phyloP scores from a whole-genome alignment of 192 early-diverging fungal species.

The Coemansia sp. region DNA sequence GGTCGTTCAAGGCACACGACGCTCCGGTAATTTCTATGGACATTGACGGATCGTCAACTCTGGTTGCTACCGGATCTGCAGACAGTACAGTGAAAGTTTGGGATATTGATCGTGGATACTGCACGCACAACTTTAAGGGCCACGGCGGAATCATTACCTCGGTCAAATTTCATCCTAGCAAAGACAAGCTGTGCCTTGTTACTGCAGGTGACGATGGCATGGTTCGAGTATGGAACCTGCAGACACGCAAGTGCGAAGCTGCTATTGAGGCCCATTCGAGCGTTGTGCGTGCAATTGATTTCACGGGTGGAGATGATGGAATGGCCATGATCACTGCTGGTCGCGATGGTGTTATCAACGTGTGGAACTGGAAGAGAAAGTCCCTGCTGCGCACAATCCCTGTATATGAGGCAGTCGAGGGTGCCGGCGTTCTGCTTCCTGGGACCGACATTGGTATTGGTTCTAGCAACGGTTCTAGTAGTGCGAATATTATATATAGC shows the following conservation, averaged over 20 bases:
- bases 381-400: constrained; percentile 79
- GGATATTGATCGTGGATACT: constrained; percentile 90
- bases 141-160: constrained; percentile 85
- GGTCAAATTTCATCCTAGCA: constrained; percentile 77
- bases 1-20: constrained; percentile 74
- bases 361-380: constrained; percentile 77
- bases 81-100: constrained; percentile 94
- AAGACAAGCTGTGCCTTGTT: constrained; percentile 63
- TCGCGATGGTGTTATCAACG: constrained; percentile 87
- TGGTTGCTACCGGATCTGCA: constrained; percentile 95
- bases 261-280: constrained; percentile 85
- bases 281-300: constrained; percentile 86
- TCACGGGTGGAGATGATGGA: constrained; percentile 63
- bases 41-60: constrained; percentile 82
- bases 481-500: constrained; percentile 67
- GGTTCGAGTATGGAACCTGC: constrained; percentile 89
- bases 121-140: constrained; percentile 94
- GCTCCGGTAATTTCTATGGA: constrained; percentile 92
- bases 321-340: constrained; percentile 75
- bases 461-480: background rate
- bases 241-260: constrained; percentile 67
- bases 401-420: constrained; percentile 84
- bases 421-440: constrained; percentile 69
- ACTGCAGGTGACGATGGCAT: constrained; percentile 91
- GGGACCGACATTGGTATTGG: constrained; percentile 38